Conservation (phyloP, 2,329 filamentous ascomycete genomes). For the Emergomyces orientalis region DNA sequence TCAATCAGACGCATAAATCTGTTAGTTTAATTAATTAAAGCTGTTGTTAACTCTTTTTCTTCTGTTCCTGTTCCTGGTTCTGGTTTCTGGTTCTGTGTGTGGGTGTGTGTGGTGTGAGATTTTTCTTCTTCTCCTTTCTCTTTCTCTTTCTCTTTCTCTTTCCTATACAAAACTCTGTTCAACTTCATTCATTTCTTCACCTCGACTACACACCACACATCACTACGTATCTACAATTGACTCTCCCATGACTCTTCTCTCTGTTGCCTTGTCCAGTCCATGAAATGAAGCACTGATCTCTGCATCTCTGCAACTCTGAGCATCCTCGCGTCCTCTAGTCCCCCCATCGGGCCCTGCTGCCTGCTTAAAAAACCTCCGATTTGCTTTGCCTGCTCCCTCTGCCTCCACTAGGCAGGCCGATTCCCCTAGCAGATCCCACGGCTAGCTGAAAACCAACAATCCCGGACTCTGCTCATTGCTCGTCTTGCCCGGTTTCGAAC, state of each 20-base stretch:
- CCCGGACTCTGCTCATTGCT: no score
- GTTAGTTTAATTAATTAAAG: background rate
- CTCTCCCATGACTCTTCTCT: background rate
- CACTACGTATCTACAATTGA: background rate
- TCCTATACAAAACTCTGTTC: background rate
- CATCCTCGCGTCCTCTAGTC: background rate
- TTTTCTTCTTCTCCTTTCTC: no score
- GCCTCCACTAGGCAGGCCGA: background rate
- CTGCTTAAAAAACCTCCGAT: slow-evolving; percentile 1
- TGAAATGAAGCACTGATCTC: background rate
- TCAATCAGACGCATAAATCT: background rate
- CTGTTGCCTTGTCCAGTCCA: slow-evolving; percentile 1
- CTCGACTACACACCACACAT: background rate
- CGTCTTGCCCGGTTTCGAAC: background rate
- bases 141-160: background rate
- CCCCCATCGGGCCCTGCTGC: slow-evolving; percentile 5
- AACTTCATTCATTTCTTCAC: background rate
- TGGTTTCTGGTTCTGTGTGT: no score
- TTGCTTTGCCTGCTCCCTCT: background rate
- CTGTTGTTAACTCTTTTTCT: background rate
- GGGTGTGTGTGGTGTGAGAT: no score
- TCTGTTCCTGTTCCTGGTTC: background rate
- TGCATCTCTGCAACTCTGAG: background rate
- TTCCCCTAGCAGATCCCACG: background rate
- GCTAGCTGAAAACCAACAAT: background rate